Evolutionary conservation across 495 filamentous ascomycete genomes (phyloP), one percentile per base, ranked within the genome.

Genomic region (Xylaria palmicola): DNA sequence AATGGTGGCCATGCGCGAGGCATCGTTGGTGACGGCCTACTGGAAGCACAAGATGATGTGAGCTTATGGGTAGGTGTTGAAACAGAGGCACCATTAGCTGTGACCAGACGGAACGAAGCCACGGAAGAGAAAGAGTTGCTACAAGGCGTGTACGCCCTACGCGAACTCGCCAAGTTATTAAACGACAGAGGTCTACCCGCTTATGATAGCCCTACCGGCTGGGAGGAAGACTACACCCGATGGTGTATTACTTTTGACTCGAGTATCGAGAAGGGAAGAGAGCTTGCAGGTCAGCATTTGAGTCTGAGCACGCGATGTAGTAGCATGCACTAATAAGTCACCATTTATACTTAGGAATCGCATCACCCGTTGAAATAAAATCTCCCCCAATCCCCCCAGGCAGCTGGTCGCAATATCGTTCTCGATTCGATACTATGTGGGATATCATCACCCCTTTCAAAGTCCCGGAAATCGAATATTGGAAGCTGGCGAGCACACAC

Each of bases 201-300:
- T 41, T 47, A 57, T 12, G 30, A 19, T 12, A 43, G 24, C 1
- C 9, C 26, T 12, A 10, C 36, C 20, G 41, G 47, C 20, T 7
- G 22, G 7, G 27, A 36, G 10, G 40, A 22, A n/a, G 41, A 57
- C n/a, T 4, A 57, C 37, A 17, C 26, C 12, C 34, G 6, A 29
- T 57, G 54, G 40, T n/a, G 24, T 36, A 57, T 57, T 9, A 57
- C 54, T 19, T 32, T 57, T 17, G 54, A 57, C 20, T 13, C n/a
- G 9, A 48, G 41, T 19, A 48, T 49, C 13, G 30, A 39, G 30
- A 4, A 15, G 8, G 20, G 29, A n/a, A 6, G n/a, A 22, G 27
- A 32, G 20, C 15, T 27, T 17, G 15, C 20, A 30, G 45, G 45
- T 40, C 3, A 27, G 50, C n/a, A n/a, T n/a, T n/a, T n/a, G n/a